Evolutionary conservation across 1,284 basidiomycete genomes (phyloP).

Genomic region (Apiotrichum akiyoshidainum): DNA sequence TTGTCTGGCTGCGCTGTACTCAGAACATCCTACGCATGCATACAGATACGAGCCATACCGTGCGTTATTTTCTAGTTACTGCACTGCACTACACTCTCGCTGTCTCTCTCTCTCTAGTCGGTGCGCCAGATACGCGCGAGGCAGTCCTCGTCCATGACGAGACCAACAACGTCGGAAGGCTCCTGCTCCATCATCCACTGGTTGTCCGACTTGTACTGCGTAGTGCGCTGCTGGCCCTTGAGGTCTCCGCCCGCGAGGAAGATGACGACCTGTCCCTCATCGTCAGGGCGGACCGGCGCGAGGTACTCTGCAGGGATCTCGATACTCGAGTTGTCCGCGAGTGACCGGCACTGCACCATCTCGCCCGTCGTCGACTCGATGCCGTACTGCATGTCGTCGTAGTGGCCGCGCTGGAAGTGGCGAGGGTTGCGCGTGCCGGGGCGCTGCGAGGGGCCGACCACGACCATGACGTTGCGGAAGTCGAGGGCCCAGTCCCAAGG

Average conservation of each 20-base stretch:
- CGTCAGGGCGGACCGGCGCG: constrained; percentile 33
- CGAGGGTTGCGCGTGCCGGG: constrained; percentile 37
- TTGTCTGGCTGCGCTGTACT: too few species aligned
- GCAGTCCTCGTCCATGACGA: constrained; percentile 34
- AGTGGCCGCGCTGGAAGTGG: constrained; percentile 43
- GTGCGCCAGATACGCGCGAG: constrained; percentile 42
- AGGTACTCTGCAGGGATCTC: constrained; percentile 45
- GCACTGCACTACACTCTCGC: background rate
- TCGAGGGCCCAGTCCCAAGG: constrained; percentile 48
- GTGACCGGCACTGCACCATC: constrained; percentile 27
- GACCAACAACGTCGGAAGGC: constrained; percentile 27
- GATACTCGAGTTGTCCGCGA: constrained; percentile 26
- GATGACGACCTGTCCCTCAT: constrained; percentile 38
- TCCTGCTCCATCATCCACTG: constrained; percentile 48
- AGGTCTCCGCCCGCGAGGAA: constrained; percentile 30
- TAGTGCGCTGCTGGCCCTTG: constrained; percentile 40
- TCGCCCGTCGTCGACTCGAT: constrained; percentile 28
- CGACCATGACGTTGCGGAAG: constrained; percentile 47
- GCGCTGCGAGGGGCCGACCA: constrained; percentile 34
- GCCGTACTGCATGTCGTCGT: constrained; percentile 38
- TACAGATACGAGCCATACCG: background rate
- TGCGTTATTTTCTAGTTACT: constrained; percentile 4
- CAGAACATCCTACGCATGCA: constrained; percentile 1
- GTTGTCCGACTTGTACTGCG: constrained; percentile 35
- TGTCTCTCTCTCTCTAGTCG: background rate